Evolutionary conservation across 345 rosid species (phyloP), one percentile per base, ranked within the genome.

Genomic region (Carallia brachiata): DNA sequence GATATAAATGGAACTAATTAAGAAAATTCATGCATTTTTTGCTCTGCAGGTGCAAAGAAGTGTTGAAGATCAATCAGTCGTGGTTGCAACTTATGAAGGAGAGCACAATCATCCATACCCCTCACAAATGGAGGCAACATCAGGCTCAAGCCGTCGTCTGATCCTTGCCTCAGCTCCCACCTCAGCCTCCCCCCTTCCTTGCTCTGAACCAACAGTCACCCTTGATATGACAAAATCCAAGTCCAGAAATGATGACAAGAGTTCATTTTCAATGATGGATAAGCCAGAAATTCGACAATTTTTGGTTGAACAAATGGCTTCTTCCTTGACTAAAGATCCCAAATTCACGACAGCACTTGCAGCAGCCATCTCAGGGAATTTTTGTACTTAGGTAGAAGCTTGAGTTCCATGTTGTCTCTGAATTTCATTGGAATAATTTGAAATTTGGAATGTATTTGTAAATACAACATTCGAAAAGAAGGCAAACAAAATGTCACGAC

Each of bases 51-150:
- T 95, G 66, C 99, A 95, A 61, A 87, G 99, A 83, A 95, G 91
- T 63, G 83, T 80, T 2, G 98, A 95, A 30, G 99, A 95, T 48
- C 99, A 92, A 66, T 84, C 92, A 0, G 83, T 95, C 8, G 39
- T 95, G 40, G 97, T 95, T 16, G 98, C 99, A 12, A 95, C 99
- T 6, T 95, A 95, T 44, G 99, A 95, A 72, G 99, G 99, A 23
- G 99, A 90, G 76, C 99, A 95, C 82, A 95, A 90, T 79, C 99
- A 95, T 85, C 92, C 93, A 36, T 83, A 78, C 70, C 92, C 90
- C 0, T 73, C 92, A 7, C 88, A 84, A 60, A 65, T 73, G 70
- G 97, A 92, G 54, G 80, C 89, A 65, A 76, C 83, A 69, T 66
- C 83, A 1, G 79, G 88, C 44, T 65, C 86, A 30, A 86, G 68